Evolutionary conservation across 1,139 yeast genomes (phyloP).

Genomic region (Protomyces arabidopsidicola): DNA sequence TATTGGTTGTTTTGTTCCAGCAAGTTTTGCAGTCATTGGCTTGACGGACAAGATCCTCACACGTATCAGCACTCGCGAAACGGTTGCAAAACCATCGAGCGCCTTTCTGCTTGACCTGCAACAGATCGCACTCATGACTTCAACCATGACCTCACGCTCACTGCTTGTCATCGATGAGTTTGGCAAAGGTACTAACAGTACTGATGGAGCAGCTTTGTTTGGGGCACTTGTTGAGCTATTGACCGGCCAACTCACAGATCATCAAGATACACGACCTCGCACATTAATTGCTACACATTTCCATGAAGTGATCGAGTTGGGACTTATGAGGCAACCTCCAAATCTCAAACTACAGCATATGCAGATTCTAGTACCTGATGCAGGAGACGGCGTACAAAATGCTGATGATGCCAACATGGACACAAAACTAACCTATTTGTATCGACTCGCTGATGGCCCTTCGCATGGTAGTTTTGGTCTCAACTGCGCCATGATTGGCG

Average conservation of each 20-base stretch:
- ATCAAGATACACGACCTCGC: conserved; percentile 38
- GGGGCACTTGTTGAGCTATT: conserved; percentile 43
- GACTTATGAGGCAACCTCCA: not conserved
- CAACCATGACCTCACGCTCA: conserved; percentile 77
- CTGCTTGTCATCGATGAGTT: conserved; percentile 88
- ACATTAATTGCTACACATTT: conserved; percentile 44
- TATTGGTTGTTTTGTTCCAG: conserved; percentile 67
- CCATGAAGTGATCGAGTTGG: conserved; percentile 37
- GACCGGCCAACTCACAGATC: conserved; percentile 21
- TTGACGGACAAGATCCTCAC: conserved; percentile 88
- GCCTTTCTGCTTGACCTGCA: conserved; percentile 95
- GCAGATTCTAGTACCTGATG: conserved; percentile 31
- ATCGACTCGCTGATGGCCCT: conserved; percentile 32
- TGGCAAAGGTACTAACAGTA: conserved; percentile 91
- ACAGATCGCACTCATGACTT: conserved; percentile 86
- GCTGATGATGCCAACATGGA: not conserved
- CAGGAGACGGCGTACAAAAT: conserved; percentile 21
- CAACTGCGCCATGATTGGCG: conserved; percentile 35
- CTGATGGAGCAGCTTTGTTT: conserved; percentile 48
- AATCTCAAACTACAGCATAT: conserved; percentile 32
- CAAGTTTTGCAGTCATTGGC: conserved; percentile 64
- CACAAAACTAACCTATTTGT: conserved; percentile 32
- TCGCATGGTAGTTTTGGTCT: conserved; percentile 35
- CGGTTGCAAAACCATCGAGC: conserved; percentile 45
- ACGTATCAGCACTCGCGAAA: conserved; percentile 57